Evolutionary conservation across 169 alveolate species (phyloP).

Genomic region (Eimeria maxima): DNA sequence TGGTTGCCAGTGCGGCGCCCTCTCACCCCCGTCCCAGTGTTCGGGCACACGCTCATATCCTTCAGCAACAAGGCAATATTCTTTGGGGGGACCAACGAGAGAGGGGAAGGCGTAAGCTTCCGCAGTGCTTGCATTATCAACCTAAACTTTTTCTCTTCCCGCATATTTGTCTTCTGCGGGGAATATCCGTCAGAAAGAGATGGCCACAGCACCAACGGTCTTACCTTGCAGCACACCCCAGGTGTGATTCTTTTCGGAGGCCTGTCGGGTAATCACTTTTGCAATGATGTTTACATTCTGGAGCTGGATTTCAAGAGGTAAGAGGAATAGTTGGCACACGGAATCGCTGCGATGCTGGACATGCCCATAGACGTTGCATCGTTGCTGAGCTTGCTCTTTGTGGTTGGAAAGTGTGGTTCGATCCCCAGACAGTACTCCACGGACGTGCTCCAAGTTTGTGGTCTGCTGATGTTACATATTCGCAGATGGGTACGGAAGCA

Average conservation of each 20-base stretch:
- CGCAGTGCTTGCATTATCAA: conserved; percentile 90
- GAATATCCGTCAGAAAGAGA: conserved; percentile 91
- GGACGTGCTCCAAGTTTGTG: background rate
- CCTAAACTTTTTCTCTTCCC: conserved; percentile 90
- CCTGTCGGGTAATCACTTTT: conserved; percentile 88
- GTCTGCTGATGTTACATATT: background rate
- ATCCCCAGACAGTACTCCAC: background rate
- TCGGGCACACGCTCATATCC: conserved; percentile 92
- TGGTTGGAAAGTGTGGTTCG: too few relatives aligned
- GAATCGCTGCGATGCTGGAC: background rate
- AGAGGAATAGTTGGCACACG: conserved; percentile 77
- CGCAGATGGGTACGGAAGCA: conserved; percentile 78
- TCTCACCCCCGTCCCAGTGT: conserved; percentile 88
- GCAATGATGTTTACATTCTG: conserved; percentile 91
- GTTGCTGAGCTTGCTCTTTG: too few relatives aligned
- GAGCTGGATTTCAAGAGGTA: conserved; percentile 92
- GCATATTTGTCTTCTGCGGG: conserved; percentile 90
- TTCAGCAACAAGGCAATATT: conserved; percentile 92
- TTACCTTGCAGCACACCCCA: conserved; percentile 88
- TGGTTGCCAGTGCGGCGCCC: conserved; percentile 90
- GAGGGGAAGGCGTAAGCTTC: conserved; percentile 88
- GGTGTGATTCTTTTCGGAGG: conserved; percentile 93
- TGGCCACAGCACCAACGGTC: conserved; percentile 91
- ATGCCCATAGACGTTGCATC: background rate
- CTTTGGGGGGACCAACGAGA: conserved; percentile 92